Percentiles rank a stretch among this genome's conserved stretches.
These are phyloP conservation scores for Paradendryphiella salina DNA, from an alignment of 2,329 filamentous ascomycete genomes.

Conservation along the genomic window DNA sequence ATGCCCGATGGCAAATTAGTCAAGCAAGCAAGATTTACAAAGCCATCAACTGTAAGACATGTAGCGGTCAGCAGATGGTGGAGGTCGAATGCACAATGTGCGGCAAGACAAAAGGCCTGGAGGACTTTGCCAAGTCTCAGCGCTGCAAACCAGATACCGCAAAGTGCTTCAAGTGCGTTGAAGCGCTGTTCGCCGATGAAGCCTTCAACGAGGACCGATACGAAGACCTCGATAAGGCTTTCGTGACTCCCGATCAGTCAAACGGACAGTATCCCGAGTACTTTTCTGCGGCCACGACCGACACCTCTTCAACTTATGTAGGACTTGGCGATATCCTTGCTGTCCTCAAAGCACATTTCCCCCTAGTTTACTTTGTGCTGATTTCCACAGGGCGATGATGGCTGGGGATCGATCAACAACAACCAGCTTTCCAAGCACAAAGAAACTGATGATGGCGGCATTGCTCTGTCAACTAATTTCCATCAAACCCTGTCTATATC, in stretches of 20 bases:
- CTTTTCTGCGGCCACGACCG: conserved; percentile 16
- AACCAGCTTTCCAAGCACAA: conserved; percentile 5
- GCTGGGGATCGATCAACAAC: conserved; percentile 11
- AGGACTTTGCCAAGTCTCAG: conserved; percentile 56
- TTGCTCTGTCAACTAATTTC: conserved; percentile 22
- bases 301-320: conserved; percentile 27
- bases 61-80: conserved; percentile 48
- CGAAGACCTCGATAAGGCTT: conserved; percentile 31
- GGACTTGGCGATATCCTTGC: neutral
- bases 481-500: conserved; percentile 21
- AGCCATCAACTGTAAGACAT: conserved; percentile 50
- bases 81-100: conserved; percentile 58
- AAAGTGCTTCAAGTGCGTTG: conserved; percentile 41
- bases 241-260: conserved; percentile 22
- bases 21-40: conserved; percentile 17
- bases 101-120: conserved; percentile 51
- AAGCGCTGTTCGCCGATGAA: conserved; percentile 27
- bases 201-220: conserved; percentile 38
- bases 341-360: neutral
- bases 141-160: conserved; percentile 51
- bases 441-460: conserved; percentile 13
- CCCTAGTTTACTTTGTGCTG: neutral
- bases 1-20: conserved; percentile 29
- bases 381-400: conserved; percentile 20
- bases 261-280: conserved; percentile 27